Evolutionary conservation across 2,329 filamentous ascomycete genomes (phyloP).

Genomic region (Xylariaceae sp.): DNA sequence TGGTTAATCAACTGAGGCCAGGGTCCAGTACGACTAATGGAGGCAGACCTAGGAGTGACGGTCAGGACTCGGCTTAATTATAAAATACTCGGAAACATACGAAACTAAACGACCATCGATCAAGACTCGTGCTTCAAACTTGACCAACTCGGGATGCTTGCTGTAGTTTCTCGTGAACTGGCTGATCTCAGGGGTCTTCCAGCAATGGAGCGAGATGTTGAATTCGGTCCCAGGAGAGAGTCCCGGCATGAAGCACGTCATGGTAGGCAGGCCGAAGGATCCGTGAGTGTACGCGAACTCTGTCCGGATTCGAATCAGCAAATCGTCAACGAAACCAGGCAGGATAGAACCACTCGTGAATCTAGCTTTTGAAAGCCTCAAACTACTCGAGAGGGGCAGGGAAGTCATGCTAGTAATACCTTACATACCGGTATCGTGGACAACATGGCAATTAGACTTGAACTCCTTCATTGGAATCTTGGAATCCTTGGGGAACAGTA

Average conservation of each 20-base stretch:
- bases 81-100: conserved; percentile 45
- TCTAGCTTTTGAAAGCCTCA: background rate
- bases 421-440: conserved; percentile 51
- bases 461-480: conserved; percentile 80
- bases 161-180: conserved; percentile 59
- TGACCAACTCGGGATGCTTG: conserved; percentile 57
- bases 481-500: conserved; percentile 71
- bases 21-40: conserved; percentile 52
- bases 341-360: background rate
- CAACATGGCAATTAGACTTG: conserved; percentile 74
- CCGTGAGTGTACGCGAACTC: conserved; percentile 57
- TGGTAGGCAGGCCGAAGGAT: conserved; percentile 59
- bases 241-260: conserved; percentile 73
- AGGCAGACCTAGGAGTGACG: conserved; percentile 51
- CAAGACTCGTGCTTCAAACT: conserved; percentile 68
- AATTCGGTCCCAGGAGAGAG: conserved; percentile 62
- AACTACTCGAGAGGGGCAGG: background rate
- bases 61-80: conserved; percentile 1
- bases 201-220: conserved; percentile 75
- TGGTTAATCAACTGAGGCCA: conserved; percentile 56
- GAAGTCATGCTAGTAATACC: background rate
- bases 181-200: conserved; percentile 64
- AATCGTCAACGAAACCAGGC: background rate
- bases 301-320: conserved; percentile 29
- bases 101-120: conserved; percentile 68